Evolutionary conservation across 345 rosid species (phyloP), one percentile per base, ranked within the genome.

Genomic region (Salix viminalis): DNA sequence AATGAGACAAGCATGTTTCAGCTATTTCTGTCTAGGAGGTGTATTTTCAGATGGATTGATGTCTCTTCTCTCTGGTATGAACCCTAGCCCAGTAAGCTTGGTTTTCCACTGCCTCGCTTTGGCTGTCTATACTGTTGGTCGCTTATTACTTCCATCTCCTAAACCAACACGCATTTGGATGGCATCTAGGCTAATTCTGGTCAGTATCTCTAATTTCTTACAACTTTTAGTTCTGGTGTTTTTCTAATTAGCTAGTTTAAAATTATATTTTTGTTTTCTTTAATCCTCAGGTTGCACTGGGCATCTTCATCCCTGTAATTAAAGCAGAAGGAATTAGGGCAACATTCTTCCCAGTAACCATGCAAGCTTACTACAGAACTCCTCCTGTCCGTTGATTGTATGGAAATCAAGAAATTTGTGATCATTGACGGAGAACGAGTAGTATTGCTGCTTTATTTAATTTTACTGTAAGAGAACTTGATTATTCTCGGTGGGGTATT

Each of bases 1-100:
- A 73, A 78, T 87, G 90, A 83, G 88, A 0, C 76, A 87, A 44
- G 90, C 86, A 56, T 87, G 88, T 70, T 85, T 85, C 44, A 87
- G 82, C 60, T 87, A 87, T 80, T 77, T 87, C 34, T 75, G 88
- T 68, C 87, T 87, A 11, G 90, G 90, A 26, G 89, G 89, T 2
- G 30, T 71, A 15, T 85, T 74, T 77, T 73, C 89, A 28, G 76
- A 69, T 34, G 90, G 90, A 64, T 85, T 88, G 6, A 64, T 83
- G 46, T 73, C 90, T 69, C 73, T 85, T 64, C 85, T 85, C 56
- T 84, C 90, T 5, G 90, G 87, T 12, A 58, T 88, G 68, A 82
- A 85, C 75, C 88, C 88, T 70, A 76, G 82, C 36, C 88, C 88
- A 19, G 54, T 77, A 78, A 75, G 83, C 67, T 74, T 85, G 81